Evolutionary conservation across 2,329 filamentous ascomycete genomes (phyloP).

Genomic region (Penicillium oxalicum): DNA sequence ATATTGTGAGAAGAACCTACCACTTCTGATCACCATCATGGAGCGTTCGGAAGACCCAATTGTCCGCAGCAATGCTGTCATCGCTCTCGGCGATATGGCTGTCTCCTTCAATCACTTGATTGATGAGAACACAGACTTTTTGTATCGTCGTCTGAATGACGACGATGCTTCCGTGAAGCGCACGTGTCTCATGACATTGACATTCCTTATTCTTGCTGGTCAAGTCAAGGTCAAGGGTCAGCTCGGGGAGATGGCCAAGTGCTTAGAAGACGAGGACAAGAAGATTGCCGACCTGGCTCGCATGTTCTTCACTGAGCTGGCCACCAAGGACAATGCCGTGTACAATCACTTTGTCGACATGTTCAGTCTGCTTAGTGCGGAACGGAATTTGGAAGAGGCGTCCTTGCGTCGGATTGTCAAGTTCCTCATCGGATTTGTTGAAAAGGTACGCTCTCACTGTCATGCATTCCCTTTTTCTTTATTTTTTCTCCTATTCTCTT

Average conservation of each 20-base stretch:
- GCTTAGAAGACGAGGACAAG: constrained; percentile 91
- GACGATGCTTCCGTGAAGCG: constrained; percentile 84
- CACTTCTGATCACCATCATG: constrained; percentile 94
- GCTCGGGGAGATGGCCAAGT: constrained; percentile 98
- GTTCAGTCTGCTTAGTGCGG: constrained; percentile 87
- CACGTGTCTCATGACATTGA: constrained; percentile 96
- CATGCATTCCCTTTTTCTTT: background rate
- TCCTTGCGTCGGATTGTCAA: constrained; percentile 80
- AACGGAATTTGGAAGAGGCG: constrained; percentile 74
- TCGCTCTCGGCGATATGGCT: constrained; percentile 96
- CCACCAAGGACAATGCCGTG: constrained; percentile 96
- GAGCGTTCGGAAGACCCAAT: constrained; percentile 89
- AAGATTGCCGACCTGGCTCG: constrained; percentile 85
- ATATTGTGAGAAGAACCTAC: constrained; percentile 90
- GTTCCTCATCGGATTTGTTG: constrained; percentile 91
- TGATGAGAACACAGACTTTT: constrained; percentile 97
- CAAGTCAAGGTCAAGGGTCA: constrained; percentile 99
- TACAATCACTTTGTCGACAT: constrained; percentile 99
- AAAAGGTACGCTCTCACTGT: constrained; percentile 63
- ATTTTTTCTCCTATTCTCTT: background rate
- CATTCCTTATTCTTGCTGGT: constrained; percentile 91
- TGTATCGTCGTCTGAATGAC: constrained; percentile 90
- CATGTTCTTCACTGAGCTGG: constrained; percentile 98
- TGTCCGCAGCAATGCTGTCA: constrained; percentile 91
- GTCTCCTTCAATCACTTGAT: constrained; percentile 99